Percentiles rank a stretch among this genome's conserved stretches.
phyloP scores from a whole-genome alignment of 768 basidiomycete genomes.

The Amanita molliuscula region DNA sequence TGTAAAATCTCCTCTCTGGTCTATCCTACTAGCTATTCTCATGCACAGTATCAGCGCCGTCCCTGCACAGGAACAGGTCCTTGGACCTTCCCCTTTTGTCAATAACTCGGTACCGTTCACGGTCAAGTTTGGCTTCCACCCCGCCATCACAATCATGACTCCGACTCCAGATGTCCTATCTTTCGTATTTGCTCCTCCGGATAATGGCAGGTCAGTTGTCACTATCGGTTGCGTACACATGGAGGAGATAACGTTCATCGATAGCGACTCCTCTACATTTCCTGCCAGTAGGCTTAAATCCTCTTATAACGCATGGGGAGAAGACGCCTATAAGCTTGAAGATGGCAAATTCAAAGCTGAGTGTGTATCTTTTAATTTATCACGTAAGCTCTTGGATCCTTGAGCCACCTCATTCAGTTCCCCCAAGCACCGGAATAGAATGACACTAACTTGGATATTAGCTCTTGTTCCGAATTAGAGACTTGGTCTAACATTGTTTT shows the following conservation, averaged over 20 bases:
- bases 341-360: slow-evolving; percentile 70
- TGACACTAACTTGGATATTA: slow-evolving; percentile 6
- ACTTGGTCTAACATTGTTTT: slow-evolving; percentile 10
- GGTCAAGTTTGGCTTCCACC: slow-evolving; percentile 40
- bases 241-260: slow-evolving; percentile 44
- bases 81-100: slow-evolving; percentile 11
- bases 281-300: slow-evolving; percentile 26
- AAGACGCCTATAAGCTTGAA: slow-evolving; percentile 60
- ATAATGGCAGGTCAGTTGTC: slow-evolving; percentile 33
- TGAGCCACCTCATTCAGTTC: slow-evolving; percentile 4
- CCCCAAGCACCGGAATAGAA: background rate
- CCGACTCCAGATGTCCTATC: slow-evolving; percentile 57
- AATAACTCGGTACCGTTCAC: slow-evolving; percentile 22
- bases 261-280: slow-evolving; percentile 30
- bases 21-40: slow-evolving; percentile 11
- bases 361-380: slow-evolving; percentile 45
- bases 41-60: slow-evolving; percentile 17
- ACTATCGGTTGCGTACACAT: slow-evolving; percentile 60
- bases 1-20: slow-evolving; percentile 19
- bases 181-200: slow-evolving; percentile 71
- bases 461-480: slow-evolving; percentile 9
- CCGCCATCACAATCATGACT: slow-evolving; percentile 45
- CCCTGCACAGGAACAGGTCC: slow-evolving; percentile 19
- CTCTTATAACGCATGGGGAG: slow-evolving; percentile 65
- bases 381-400: slow-evolving; percentile 21